Conservation (phyloP, 106 monocot genomes). For the Dactylorhiza incarnata region DNA sequence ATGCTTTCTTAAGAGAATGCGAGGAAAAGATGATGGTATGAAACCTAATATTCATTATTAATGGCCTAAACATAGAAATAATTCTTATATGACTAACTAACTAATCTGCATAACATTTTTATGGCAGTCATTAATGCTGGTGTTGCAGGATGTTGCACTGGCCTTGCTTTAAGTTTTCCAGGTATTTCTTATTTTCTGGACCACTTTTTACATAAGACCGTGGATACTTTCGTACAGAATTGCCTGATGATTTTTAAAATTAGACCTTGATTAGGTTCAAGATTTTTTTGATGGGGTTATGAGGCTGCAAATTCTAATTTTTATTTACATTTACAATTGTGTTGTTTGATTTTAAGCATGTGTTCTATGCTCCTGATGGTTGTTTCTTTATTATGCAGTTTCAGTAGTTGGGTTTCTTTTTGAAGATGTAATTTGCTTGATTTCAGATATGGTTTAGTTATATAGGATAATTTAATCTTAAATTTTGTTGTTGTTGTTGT, state of each 20-base stretch:
- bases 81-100: not conserved
- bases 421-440: no score
- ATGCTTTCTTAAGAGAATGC: slow-evolving; percentile 69
- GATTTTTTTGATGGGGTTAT: no score
- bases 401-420: no score
- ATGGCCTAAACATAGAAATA: not conserved
- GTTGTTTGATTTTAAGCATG: no score
- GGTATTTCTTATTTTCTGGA: slow-evolving; percentile 27
- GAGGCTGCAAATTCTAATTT: no score
- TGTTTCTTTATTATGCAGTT: no score
- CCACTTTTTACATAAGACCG: not conserved
- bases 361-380: no score
- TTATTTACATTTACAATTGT: no score
- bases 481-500: no score
- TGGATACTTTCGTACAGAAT: not conserved
- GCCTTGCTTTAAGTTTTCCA: slow-evolving; percentile 90
- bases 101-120: slow-evolving; percentile 6
- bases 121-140: slow-evolving; percentile 80
- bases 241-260: not conserved
- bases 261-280: not conserved
- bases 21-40: slow-evolving; percentile 96
- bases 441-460: no score
- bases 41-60: not conserved
- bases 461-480: no score
- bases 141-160: slow-evolving; percentile 94